phyloP scores from a whole-genome alignment of 2,329 filamentous ascomycete species.

The Exophiala alcalophila region DNA sequence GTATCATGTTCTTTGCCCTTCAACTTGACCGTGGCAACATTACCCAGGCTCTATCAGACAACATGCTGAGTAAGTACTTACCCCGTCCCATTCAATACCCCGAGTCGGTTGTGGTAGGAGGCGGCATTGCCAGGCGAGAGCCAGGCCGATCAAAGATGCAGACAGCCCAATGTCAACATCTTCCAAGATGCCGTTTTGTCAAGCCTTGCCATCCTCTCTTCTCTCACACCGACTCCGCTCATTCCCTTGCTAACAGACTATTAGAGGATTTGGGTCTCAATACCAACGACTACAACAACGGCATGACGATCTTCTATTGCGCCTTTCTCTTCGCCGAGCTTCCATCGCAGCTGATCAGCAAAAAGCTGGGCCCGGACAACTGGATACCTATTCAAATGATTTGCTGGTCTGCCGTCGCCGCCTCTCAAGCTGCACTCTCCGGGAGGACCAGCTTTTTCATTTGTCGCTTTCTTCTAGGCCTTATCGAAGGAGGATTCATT shows the following conservation, averaged over 20 bases:
- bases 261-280: constrained; percentile 46
- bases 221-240: too few species aligned
- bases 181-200: too few species aligned
- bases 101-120: too few species aligned
- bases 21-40: constrained; percentile 56
- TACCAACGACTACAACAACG: constrained; percentile 48
- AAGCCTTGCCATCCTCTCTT: too few species aligned
- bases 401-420: constrained; percentile 51
- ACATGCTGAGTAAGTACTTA: constrained; percentile 45
- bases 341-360: constrained; percentile 56
- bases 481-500: constrained; percentile 57
- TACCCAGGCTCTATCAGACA: constrained; percentile 52
- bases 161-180: too few species aligned
- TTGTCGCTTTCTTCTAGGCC: constrained; percentile 43
- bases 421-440: constrained; percentile 44
- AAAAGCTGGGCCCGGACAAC: constrained; percentile 53
- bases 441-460: constrained; percentile 41
- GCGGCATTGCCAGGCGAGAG: too few species aligned
- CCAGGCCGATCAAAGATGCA: too few species aligned
- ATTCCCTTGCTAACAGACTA: too few species aligned
- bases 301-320: constrained; percentile 56
- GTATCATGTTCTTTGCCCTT: constrained; percentile 57
- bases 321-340: constrained; percentile 55
- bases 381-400: constrained; percentile 57
- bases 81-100: too few species aligned